Evolutionary conservation across 2,329 filamentous ascomycete species (phyloP).

Genomic region (Magnaporthiopsis rhizophila): DNA sequence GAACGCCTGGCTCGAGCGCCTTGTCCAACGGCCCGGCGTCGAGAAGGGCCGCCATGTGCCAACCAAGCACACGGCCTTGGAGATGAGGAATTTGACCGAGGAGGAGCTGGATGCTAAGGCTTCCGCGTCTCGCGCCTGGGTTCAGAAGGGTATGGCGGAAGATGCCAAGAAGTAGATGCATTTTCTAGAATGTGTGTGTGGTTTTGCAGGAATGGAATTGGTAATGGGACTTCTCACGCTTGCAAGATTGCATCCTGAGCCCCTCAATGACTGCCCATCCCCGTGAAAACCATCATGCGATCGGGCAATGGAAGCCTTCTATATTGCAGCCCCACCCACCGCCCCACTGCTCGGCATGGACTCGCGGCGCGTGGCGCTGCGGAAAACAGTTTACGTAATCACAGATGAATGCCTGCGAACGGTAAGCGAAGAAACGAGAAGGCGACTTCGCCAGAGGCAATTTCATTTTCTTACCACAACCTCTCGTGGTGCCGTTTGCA

Average conservation of each 20-base stretch:
- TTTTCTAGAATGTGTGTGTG: neutral
- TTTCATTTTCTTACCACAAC: neutral
- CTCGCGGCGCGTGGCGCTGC: neutral
- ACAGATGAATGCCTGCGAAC: too few species aligned
- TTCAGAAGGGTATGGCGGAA: constrained; percentile 56
- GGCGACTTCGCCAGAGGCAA: neutral
- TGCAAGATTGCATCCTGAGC: neutral
- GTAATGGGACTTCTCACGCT: neutral
- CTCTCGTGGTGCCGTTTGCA: neutral
- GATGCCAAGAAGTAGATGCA: constrained; percentile 38
- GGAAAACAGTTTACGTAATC: neutral
- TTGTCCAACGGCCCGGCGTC: constrained; percentile 61
- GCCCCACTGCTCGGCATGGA: neutral
- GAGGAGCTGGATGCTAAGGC: constrained; percentile 45
- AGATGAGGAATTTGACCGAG: constrained; percentile 25
- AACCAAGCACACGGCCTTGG: constrained; percentile 48
- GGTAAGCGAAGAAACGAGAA: neutral
- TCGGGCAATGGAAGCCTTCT: too few species aligned
- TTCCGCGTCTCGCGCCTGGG: constrained; percentile 44
- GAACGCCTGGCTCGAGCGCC: constrained; percentile 67
- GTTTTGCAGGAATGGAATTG: neutral
- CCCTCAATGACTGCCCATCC: too few species aligned
- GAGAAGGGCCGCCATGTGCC: constrained; percentile 68
- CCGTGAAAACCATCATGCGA: too few species aligned
- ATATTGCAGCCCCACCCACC: too few species aligned